Base-by-base conservation (phyloP, 2,329 filamentous ascomycete genomes). In the Boeremia lycopersici region DNA sequence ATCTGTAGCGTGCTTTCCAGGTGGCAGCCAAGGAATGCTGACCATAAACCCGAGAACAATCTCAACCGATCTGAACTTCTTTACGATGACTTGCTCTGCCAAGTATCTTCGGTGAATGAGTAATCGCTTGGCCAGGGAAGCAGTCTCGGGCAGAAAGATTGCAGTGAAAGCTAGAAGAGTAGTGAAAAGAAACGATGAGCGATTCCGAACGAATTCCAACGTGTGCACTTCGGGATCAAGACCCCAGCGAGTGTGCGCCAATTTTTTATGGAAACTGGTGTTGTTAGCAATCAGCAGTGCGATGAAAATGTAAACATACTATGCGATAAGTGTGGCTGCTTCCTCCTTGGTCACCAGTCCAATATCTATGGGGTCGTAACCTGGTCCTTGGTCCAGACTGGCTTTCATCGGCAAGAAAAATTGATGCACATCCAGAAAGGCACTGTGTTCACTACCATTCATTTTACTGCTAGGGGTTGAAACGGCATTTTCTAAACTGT, bases 41-140 rank as follows among this genome's bases (percentile, higher is more conserved):
- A 89, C 82, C 84, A 91, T 88, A 66, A 90, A 90, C 0, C 86
- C 88, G 1, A 91, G 76, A 0, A 91, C 85, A 51, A 91, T 89
- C 68, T 91, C 88, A 6, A 89, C 86, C 0, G 88, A 91, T 51
- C 86, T 83, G 64, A 86, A 82, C 2, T 87, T 83, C 40, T 83
- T 81, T 0, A 80, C 75, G 44, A 88, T 85, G 38, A 90, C 81
- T 26, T 83, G 80, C 25, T 86, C 82, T 0, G 86, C 87, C 3
- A 91, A 79, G 23, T 78, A 78, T 57, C 84, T 86, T 58, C 83
- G 82, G 61, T 91, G 88, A 47, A 84, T 81, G 0, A 86, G 85
- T 1, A 91, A 77, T 25, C 88, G 78, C 61, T 83, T 89, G 0
- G 86, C 88, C 19, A 91, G 70, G 1, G 88, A 84, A 5, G 81